phyloP scores from a whole-genome alignment of 2,329 filamentous ascomycete species.

The Plenodomus biglobosus region DNA sequence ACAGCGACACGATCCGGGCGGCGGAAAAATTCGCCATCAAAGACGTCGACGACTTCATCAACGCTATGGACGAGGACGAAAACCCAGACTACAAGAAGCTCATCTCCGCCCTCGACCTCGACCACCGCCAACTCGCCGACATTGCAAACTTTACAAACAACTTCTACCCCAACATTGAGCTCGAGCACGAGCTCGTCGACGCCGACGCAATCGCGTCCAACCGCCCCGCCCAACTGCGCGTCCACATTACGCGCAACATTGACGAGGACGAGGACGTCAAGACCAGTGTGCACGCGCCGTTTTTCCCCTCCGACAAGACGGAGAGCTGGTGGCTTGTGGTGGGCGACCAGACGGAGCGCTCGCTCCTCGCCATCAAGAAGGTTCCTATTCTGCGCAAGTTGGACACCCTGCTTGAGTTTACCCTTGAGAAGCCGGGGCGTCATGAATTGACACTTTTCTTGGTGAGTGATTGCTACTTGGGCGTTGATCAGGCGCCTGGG shows the following conservation, averaged over 20 bases:
- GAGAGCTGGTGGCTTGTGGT: conserved; percentile 99
- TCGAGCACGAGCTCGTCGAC: conserved; percentile 85
- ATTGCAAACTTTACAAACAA: conserved; percentile 95
- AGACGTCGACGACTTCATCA: conserved; percentile 97
- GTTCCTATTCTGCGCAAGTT: conserved; percentile 81
- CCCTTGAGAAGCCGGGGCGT: conserved; percentile 78
- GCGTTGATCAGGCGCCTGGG: conserved; percentile 91
- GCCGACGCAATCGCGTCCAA: conserved; percentile 77
- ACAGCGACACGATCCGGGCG: conserved; percentile 76
- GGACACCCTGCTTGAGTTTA: conserved; percentile 81
- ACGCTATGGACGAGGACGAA: conserved; percentile 94
- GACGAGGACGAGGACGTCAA: conserved; percentile 73
- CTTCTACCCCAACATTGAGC: conserved; percentile 92
- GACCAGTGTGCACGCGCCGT: conserved; percentile 86
- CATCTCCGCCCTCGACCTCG: conserved; percentile 75
- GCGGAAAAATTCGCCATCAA: conserved; percentile 81
- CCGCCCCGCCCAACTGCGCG: conserved; percentile 76
- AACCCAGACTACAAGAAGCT: conserved; percentile 79
- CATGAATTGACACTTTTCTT: conserved; percentile 89
- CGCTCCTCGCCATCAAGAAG: conserved; percentile 87
- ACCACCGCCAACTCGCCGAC: conserved; percentile 78
- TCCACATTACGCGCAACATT: conserved; percentile 82
- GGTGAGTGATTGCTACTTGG: conserved; percentile 96
- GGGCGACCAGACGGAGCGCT: conserved; percentile 86
- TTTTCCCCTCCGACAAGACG: conserved; percentile 88